Evolutionary conservation across 2,329 filamentous ascomycete species (phyloP), one percentile per base, ranked within the genome.

Genomic region (Claviceps pusilla): DNA sequence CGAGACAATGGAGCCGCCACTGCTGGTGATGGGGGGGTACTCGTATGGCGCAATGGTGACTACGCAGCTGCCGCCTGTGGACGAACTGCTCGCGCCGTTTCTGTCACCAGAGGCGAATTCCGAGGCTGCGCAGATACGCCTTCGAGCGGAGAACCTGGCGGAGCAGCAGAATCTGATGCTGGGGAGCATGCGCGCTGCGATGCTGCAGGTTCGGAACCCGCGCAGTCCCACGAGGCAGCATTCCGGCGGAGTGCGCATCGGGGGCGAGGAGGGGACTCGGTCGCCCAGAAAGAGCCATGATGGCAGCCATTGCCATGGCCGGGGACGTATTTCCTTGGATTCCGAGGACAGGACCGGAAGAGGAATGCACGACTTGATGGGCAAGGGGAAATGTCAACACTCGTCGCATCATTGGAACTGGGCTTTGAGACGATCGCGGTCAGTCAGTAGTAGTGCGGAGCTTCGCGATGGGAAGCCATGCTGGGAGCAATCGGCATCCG

Each of bases 41-140:
- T 95, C 89, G 0, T 96, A 96, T 66, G 93, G 93, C 47, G 87
- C 89, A 4, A 78, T 95, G 63, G 79, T 97, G 43, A 82, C 88
- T 2, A 82, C 79, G 0, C 81, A 84, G 55, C 76, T 95, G 0
- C 87, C 89, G 0, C 73, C 81, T 0, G 69, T 84, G 41, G 66
- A 72, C 11, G 68, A 73, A 0, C 79, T 94, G 33, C 68, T 88
- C 29, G 66, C 74, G 1, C 68, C 76, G 1, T 89, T 93, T 60
- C 64, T 69, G 7, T 65, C 69, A 0, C 76, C 80, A 0, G 59
- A 69, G 3, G 61, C 66, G n/a, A 80, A 76, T 43, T 82, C 82
- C 0, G 68, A 81, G 4, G 76, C 82, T 0, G 76, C 82, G 14
- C 84, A 89, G 61, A 86, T 95, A 50, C 73, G 84, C 2, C 71